Evolutionary conservation across 2,329 filamentous ascomycete genomes (phyloP).

Genomic region (Penicillium sp.): DNA sequence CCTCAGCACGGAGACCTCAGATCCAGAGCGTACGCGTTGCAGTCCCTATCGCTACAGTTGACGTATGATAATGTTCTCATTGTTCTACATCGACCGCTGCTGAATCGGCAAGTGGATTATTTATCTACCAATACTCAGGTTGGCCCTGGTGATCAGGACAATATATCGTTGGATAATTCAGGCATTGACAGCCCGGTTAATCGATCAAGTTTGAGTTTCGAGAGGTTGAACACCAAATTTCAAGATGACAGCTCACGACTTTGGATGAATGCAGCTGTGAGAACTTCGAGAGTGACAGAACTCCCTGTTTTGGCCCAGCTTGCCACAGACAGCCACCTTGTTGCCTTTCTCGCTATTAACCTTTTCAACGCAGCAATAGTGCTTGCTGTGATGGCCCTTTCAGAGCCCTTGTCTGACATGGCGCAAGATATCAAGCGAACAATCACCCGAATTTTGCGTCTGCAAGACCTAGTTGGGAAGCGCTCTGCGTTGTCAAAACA

Average conservation of each 20-base stretch:
- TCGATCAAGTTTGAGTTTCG: slow-evolving; percentile 2
- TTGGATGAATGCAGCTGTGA: slow-evolving; percentile 42
- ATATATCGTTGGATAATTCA: background rate
- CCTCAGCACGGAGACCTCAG: slow-evolving; percentile 2
- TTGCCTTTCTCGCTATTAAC: slow-evolving; percentile 52
- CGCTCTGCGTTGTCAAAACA: slow-evolving; percentile 43
- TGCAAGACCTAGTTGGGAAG: slow-evolving; percentile 44
- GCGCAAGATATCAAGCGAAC: slow-evolving; percentile 50
- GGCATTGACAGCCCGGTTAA: background rate
- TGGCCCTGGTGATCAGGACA: no score
- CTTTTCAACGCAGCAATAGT: slow-evolving; percentile 52
- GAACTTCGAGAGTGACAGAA: slow-evolving; percentile 44
- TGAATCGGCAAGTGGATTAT: slow-evolving; percentile 42
- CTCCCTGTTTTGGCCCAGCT: slow-evolving; percentile 37
- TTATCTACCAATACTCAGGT: slow-evolving; percentile 19
- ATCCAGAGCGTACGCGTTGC: slow-evolving; percentile 32
- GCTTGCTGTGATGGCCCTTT: slow-evolving; percentile 47
- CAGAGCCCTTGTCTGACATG: slow-evolving; percentile 47
- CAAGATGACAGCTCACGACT: slow-evolving; percentile 21
- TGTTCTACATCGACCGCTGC: slow-evolving; percentile 48
- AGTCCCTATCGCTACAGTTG: slow-evolving; percentile 48
- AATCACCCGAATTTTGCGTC: slow-evolving; percentile 47
- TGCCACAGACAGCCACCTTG: slow-evolving; percentile 49
- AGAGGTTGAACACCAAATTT: background rate
- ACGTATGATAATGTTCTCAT: slow-evolving; percentile 51